Percentiles rank a stretch among this genome's conserved stretches.
These are phyloP conservation scores for Triangularia verruculosa DNA, from an alignment of 2,329 filamentous ascomycete species.

Conservation along the genomic window DNA sequence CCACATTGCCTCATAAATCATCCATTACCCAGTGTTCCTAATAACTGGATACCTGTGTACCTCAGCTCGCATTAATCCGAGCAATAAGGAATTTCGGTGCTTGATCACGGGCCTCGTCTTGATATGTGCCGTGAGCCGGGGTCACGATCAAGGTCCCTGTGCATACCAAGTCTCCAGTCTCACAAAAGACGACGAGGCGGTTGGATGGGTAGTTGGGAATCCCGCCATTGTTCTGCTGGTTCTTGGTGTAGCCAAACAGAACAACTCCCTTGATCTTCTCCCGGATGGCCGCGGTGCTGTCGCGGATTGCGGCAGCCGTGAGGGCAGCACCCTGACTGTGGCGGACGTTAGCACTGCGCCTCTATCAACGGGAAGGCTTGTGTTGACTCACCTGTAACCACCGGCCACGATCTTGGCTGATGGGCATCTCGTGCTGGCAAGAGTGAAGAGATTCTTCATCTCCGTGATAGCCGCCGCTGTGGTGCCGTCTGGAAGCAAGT, in stretches of 20 bases:
- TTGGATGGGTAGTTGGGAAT: slow-evolving; percentile 38
- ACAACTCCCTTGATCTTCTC: slow-evolving; percentile 34
- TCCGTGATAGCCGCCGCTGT: slow-evolving; percentile 37
- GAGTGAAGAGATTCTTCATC: slow-evolving; percentile 39
- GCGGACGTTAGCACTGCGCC: background rate
- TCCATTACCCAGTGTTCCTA: no score
- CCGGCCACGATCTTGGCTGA: slow-evolving; percentile 39
- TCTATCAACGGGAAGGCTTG: background rate
- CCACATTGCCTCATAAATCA: no score
- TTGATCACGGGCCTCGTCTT: slow-evolving; percentile 5
- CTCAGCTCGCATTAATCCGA: background rate
- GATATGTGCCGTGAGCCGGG: slow-evolving; percentile 32
- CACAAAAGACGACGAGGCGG: slow-evolving; percentile 39
- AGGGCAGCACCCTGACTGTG: slow-evolving; percentile 42
- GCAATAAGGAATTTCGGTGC: slow-evolving; percentile 17
- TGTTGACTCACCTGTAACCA: slow-evolving; percentile 31
- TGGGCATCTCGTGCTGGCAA: slow-evolving; percentile 43
- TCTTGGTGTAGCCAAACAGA: slow-evolving; percentile 41
- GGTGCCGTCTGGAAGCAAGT: slow-evolving; percentile 22
- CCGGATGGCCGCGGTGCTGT: slow-evolving; percentile 31
- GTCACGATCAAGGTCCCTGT: slow-evolving; percentile 36
- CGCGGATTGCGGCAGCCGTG: slow-evolving; percentile 38
- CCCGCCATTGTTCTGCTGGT: slow-evolving; percentile 39
- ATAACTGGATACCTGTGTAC: no score
- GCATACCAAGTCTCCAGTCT: slow-evolving; percentile 30